Percentiles rank a stretch among this genome's conserved stretches.
phyloP scores from a whole-genome alignment of 768 basidiomycete species.

The Psilocybe tampanensis region DNA sequence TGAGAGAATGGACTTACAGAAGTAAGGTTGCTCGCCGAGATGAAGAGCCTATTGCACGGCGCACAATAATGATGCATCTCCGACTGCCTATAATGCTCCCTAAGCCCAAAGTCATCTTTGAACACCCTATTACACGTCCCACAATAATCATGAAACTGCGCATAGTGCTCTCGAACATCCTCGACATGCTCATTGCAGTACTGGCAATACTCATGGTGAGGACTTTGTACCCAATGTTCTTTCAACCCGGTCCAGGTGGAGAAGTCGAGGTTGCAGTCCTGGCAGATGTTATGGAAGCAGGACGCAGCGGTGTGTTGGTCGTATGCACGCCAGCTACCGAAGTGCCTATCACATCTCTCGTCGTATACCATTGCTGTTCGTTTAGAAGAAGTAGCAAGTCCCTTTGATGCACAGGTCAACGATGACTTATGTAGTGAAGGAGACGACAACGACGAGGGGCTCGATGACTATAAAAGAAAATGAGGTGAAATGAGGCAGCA shows the following conservation, averaged over 20 bases:
- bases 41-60: background rate
- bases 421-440: no score
- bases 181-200: slow-evolving; percentile 47
- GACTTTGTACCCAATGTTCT: slow-evolving; percentile 56
- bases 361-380: background rate
- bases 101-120: slow-evolving; percentile 36
- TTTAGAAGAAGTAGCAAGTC: background rate
- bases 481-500: no score
- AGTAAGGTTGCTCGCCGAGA: background rate
- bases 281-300: background rate
- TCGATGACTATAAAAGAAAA: no score
- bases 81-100: slow-evolving; percentile 53
- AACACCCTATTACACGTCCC: slow-evolving; percentile 43
- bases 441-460: no score
- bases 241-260: slow-evolving; percentile 33
- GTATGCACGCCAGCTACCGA: background rate
- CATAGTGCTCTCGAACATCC: slow-evolving; percentile 38
- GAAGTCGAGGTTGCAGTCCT: slow-evolving; percentile 50
- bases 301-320: background rate
- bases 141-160: slow-evolving; percentile 45
- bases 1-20: slow-evolving; percentile 49
- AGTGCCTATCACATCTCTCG: background rate
- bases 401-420: no score
- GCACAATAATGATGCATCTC: slow-evolving; percentile 22
- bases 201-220: slow-evolving; percentile 53